Conservation (phyloP, 2,329 filamentous ascomycete genomes). For the Mycosphaerelloides madeirae region DNA sequence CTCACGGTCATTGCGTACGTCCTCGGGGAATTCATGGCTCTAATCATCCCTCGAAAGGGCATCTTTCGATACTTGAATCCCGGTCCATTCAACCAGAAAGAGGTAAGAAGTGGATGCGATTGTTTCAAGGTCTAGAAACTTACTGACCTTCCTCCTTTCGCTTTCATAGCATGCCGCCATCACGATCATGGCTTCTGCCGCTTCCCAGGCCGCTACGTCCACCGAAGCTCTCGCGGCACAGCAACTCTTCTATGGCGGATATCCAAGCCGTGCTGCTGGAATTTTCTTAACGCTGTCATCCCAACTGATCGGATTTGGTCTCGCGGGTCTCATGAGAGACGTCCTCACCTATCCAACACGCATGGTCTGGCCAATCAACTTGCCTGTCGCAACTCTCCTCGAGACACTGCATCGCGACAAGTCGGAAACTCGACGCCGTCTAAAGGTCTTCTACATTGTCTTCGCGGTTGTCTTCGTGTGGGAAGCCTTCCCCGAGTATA, state of each 20-base stretch:
- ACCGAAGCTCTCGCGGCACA: constrained; percentile 45
- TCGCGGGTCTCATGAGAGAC: constrained; percentile 46
- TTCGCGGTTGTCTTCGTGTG: constrained; percentile 42
- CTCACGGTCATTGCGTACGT: constrained; percentile 43
- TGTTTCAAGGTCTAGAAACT: too few relatives aligned
- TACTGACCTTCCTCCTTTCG: too few relatives aligned
- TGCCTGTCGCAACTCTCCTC: constrained; percentile 36
- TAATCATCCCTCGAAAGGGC: constrained; percentile 34
- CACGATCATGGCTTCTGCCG: constrained; percentile 43
- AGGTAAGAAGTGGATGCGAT: too few relatives aligned
- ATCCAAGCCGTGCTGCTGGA: constrained; percentile 37
- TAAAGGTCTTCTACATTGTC: constrained; percentile 41
- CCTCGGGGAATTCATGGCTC: constrained; percentile 38
- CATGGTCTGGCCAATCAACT: constrained; percentile 44
- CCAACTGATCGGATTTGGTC: constrained; percentile 47
- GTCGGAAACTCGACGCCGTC: constrained; percentile 35
- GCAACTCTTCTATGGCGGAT: constrained; percentile 43
- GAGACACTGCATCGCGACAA: constrained; percentile 39
- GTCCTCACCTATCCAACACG: constrained; percentile 47
- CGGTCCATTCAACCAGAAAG: constrained; percentile 31
- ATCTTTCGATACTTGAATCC: constrained; percentile 38
- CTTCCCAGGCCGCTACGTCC: constrained; percentile 30
- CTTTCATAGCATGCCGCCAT: constrained; percentile 39
- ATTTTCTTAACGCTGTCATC: constrained; percentile 47
- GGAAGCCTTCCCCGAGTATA: constrained; percentile 48